Conservation (phyloP, 306 rosid genomes). For the Delonix regia region DNA sequence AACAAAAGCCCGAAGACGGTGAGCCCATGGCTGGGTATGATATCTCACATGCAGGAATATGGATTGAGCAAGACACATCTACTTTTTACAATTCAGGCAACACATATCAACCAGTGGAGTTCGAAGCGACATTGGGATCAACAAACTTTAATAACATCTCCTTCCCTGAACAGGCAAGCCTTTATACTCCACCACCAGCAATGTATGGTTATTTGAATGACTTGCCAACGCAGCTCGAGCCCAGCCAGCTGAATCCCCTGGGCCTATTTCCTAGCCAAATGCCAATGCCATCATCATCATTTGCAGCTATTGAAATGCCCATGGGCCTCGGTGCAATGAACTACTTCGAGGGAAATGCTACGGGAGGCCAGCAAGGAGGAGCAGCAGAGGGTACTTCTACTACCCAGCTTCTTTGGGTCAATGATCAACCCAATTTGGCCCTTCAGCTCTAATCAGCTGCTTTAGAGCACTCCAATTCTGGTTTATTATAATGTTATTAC, state of each 20-base stretch:
- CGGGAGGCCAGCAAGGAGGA: background rate
- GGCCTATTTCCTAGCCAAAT: background rate
- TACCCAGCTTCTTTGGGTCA: constrained; percentile 11
- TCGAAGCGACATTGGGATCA: constrained; percentile 11
- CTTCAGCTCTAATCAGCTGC: constrained; percentile 9
- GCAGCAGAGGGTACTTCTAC: background rate
- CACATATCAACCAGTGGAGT: background rate
- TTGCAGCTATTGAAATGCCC: background rate
- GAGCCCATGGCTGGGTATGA: background rate
- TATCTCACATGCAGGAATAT: background rate
- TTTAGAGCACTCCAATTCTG: background rate
- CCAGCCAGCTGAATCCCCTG: background rate
- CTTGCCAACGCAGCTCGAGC: constrained; percentile 15
- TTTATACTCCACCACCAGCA: background rate
- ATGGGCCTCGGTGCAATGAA: background rate
- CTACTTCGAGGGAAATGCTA: background rate
- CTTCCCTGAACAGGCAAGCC: background rate
- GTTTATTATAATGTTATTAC: background rate
- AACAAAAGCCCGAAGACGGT: background rate
- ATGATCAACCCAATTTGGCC: constrained; percentile 3
- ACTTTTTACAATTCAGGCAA: background rate
- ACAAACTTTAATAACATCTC: background rate
- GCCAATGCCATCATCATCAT: background rate
- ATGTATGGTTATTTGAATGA: background rate
- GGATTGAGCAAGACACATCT: background rate